Evolutionary conservation across 192 early-diverging fungal genomes (phyloP).

Genomic region (Backusella westeae): DNA sequence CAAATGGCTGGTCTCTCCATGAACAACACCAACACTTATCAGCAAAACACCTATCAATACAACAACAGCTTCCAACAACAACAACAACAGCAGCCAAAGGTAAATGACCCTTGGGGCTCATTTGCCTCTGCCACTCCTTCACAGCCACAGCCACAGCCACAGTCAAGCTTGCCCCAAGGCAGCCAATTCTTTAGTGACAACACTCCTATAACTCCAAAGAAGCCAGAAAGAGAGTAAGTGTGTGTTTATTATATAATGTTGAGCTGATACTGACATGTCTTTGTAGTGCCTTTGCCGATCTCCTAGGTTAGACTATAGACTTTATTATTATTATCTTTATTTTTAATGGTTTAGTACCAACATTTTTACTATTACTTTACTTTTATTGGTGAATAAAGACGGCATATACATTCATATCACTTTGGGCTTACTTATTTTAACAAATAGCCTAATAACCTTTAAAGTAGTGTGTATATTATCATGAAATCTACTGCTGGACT

Average conservation of each 20-base stretch:
- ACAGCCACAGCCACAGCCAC: background rate
- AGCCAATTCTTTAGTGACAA: constrained; percentile 28
- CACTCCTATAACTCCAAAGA: constrained; percentile 10
- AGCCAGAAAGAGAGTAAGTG: constrained; percentile 33
- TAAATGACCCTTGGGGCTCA: background rate
- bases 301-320: constrained; percentile 10
- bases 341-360: background rate
- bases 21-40: background rate
- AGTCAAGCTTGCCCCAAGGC: constrained; percentile 24
- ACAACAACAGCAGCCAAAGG: background rate
- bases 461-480: no score
- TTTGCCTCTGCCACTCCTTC: background rate
- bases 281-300: constrained; percentile 34
- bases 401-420: background rate
- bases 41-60: constrained; percentile 2
- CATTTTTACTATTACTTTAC: background rate
- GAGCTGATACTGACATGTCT: background rate
- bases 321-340: background rate
- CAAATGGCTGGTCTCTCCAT: constrained; percentile 26
- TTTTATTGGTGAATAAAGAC: background rate
- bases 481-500: no score
- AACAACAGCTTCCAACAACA: constrained; percentile 11
- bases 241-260: background rate
- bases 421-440: no score
- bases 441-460: no score